phyloP scores from a whole-genome alignment of 805 yeast genomes.

The Starmerella sirachaensis region DNA sequence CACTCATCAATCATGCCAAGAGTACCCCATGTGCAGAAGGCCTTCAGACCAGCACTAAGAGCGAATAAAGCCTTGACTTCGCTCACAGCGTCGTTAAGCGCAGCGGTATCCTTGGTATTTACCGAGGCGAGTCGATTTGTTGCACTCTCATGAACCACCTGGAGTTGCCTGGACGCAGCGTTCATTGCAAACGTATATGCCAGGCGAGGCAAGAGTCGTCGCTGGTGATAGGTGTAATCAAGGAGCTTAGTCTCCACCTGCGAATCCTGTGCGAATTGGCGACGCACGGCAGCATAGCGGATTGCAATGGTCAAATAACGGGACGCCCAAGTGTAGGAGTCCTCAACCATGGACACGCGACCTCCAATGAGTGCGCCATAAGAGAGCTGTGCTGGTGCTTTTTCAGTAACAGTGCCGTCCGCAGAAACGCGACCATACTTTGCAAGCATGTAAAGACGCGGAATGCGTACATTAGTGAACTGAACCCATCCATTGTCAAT shows the following conservation, averaged over 20 bases:
- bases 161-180: conserved; percentile 54
- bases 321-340: conserved; percentile 69
- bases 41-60: conserved; percentile 77
- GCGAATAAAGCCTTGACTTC: conserved; percentile 68
- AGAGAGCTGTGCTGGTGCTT: conserved; percentile 79
- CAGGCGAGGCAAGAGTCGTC: conserved; percentile 72
- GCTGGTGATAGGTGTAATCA: conserved; percentile 82
- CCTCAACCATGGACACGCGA: conserved; percentile 79
- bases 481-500: conserved; percentile 97
- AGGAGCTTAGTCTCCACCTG: conserved; percentile 58
- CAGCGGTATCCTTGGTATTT: conserved; percentile 33
- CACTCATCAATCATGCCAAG: conserved; percentile 74
- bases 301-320: conserved; percentile 73
- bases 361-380: conserved; percentile 83
- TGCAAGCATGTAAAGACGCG: conserved; percentile 70
- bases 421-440: conserved; percentile 61
- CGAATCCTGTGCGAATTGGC: conserved; percentile 55
- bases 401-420: conserved; percentile 60
- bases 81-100: conserved; percentile 38
- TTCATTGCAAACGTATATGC: conserved; percentile 68
- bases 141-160: conserved; percentile 35
- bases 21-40: conserved; percentile 79
- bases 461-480: conserved; percentile 70
- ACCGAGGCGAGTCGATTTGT: conserved; percentile 35
- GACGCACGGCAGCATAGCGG: conserved; percentile 79